A percentile compares a stretch with the other conserved stretches of the same genome.
Evolutionary conservation across 2,329 filamentous ascomycete genomes (phyloP).

Genomic region (Tolypocladium tundrense): DNA sequence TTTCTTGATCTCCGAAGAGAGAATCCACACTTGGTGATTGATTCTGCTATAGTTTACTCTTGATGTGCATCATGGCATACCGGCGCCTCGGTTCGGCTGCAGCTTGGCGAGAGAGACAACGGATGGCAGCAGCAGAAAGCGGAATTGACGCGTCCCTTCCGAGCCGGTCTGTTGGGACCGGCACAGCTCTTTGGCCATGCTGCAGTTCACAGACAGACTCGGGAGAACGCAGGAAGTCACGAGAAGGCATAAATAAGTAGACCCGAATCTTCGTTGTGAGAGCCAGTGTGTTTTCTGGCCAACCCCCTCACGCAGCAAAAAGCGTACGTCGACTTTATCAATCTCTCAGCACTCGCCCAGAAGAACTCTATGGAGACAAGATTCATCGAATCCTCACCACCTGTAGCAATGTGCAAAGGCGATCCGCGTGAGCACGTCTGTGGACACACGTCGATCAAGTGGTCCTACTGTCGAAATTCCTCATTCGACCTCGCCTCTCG

Average conservation of each 20-base stretch:
- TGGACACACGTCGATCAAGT: slow-evolving; percentile 6
- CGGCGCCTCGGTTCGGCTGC: neutral
- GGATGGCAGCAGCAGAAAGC: neutral
- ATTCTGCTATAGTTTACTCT: neutral
- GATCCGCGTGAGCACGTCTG: slow-evolving; percentile 5
- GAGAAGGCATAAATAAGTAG: neutral
- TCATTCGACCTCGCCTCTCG: slow-evolving; percentile 36
- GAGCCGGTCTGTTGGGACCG: neutral
- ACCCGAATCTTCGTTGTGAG: too few relatives aligned
- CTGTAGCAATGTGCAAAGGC: slow-evolving; percentile 5
- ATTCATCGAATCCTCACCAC: neutral
- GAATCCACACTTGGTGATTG: too few relatives aligned
- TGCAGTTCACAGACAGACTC: too few relatives aligned
- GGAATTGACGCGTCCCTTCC: neutral
- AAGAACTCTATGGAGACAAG: neutral
- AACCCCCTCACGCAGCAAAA: neutral
- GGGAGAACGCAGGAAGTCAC: neutral
- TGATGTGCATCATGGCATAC: neutral
- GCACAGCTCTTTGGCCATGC: neutral
- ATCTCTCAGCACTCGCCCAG: neutral
- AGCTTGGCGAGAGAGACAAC: neutral
- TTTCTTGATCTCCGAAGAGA: neutral
- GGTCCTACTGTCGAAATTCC: slow-evolving; percentile 21
- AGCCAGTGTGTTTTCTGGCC: neutral
- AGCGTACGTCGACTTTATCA: neutral